Percentiles rank a stretch among this genome's conserved stretches.
These are phyloP conservation scores for Hanseniaspora clermontiae DNA, from an alignment of 805 yeast genomes.

Conservation along the genomic window DNA sequence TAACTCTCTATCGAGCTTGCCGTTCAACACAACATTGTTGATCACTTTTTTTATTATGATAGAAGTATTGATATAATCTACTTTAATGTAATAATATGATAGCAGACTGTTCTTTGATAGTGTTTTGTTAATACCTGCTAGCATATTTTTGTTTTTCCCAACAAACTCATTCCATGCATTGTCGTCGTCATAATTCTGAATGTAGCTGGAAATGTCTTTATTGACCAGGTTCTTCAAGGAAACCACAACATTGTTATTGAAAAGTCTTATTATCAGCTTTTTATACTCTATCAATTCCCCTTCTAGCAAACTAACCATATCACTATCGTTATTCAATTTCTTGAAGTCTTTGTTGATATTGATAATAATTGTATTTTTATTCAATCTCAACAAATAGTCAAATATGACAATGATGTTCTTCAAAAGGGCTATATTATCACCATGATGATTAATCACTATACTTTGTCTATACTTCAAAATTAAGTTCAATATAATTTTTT, in stretches of 20 bases:
- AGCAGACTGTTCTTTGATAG: neutral
- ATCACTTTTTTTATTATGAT: neutral
- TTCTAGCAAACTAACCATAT: neutral
- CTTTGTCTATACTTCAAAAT: slow-evolving; percentile 7
- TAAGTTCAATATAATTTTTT: slow-evolving; percentile 17
- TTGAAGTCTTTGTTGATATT: slow-evolving; percentile 5
- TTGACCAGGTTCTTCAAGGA: neutral
- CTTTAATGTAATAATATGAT: neutral
- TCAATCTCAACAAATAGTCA: slow-evolving; percentile 2
- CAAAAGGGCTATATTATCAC: neutral
- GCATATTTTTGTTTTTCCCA: neutral
- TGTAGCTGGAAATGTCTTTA: neutral
- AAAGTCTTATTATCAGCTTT: slow-evolving; percentile 1
- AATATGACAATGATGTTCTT: slow-evolving; percentile 7
- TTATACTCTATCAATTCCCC: slow-evolving; percentile 12
- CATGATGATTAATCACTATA: neutral
- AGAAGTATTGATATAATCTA: neutral
- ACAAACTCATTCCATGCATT: neutral
- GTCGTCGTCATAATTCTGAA: neutral
- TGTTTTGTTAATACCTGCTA: neutral
- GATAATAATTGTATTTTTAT: neutral
- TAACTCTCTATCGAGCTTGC: neutral
- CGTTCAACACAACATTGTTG: neutral
- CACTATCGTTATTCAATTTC: neutral
- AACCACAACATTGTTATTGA: slow-evolving; percentile 1